Evolutionary conservation across 345 rosid genomes (phyloP), one percentile per base, ranked within the genome.

Genomic region (Leavenworthia alabamica): DNA sequence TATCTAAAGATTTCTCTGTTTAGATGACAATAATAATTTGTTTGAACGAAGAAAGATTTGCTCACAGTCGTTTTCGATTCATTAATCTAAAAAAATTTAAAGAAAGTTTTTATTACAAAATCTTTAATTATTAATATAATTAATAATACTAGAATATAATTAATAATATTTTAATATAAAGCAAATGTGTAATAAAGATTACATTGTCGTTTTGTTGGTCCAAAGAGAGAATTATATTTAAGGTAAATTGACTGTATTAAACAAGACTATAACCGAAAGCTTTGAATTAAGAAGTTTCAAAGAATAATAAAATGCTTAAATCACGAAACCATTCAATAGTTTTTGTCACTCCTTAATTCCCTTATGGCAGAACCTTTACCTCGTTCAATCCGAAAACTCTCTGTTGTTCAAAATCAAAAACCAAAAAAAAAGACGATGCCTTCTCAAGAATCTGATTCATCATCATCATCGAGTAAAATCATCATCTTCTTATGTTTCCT

Each of bases 391-490:
- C 40, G 39, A 17, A 56, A 36, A 5, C 27, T 27, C 27, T 27
- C 9, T 13, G 4, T 47, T 56, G 0, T 28, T 31, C 27, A 44
- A 59, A 52, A 26, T 11, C 49, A 69, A 61, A 49, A 62, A 27
- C 8, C 5, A 7, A 20, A 49, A 59, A n/a, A n/a, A n/a, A 22
- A 19, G 8, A 44, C 19, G 2, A 61, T 61, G 73, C 33, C 36
- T 26, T 33, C 9, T 60, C 61, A 52, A 58, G 61, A 51, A 68
- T 39, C 17, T 4, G 11, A n/a, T 50, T 69, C 67, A 52, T 36
- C 62, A 42, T 69, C 67, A 52, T 36, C 62, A 42, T 33, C 16
- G 13, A 43, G 67, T 68, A 68, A 6, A 60, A 9, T 60, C 44
- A 9, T 60, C 44, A 67, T 47, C 15, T 5, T 20, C 37, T 3